Conservation (phyloP, 164 flowering plant genomes). For the Akebia trifoliata region DNA sequence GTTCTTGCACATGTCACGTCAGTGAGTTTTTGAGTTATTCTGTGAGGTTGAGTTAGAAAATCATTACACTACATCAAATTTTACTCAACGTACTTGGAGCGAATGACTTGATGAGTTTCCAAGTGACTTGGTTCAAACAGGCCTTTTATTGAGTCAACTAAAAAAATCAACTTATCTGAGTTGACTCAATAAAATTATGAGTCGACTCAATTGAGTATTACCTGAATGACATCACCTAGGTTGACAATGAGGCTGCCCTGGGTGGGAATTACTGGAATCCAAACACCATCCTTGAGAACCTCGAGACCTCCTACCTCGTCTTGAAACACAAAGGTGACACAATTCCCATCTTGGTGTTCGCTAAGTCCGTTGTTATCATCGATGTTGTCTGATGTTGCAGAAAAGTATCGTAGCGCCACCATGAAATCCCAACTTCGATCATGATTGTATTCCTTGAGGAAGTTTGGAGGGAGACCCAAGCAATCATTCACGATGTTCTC, state of each 20-base stretch:
- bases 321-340: constrained; percentile 41
- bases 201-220: constrained; percentile 37
- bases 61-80: too few relatives aligned
- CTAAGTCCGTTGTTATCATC: constrained; percentile 32
- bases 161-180: too few relatives aligned
- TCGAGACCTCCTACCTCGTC: constrained; percentile 46
- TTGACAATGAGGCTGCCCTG: constrained; percentile 38
- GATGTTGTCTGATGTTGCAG: constrained; percentile 34
- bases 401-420: constrained; percentile 36
- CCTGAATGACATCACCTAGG: constrained; percentile 41
- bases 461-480: constrained; percentile 43
- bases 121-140: too few relatives aligned
- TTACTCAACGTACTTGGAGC: too few relatives aligned
- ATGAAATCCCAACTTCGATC: constrained; percentile 51
- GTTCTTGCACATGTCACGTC: too few relatives aligned
- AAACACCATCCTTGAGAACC: constrained; percentile 35
- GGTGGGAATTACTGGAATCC: constrained; percentile 41
- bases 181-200: too few relatives aligned
- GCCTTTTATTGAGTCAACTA: too few relatives aligned
- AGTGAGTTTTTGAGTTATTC: too few relatives aligned
- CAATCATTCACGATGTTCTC: constrained; percentile 45
- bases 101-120: too few relatives aligned
- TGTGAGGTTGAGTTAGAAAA: too few relatives aligned
- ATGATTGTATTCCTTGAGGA: constrained; percentile 39
- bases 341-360: constrained; percentile 44